phyloP scores from a whole-genome alignment of 2,329 filamentous ascomycete species.

The Colletotrichum euphorbiae region DNA sequence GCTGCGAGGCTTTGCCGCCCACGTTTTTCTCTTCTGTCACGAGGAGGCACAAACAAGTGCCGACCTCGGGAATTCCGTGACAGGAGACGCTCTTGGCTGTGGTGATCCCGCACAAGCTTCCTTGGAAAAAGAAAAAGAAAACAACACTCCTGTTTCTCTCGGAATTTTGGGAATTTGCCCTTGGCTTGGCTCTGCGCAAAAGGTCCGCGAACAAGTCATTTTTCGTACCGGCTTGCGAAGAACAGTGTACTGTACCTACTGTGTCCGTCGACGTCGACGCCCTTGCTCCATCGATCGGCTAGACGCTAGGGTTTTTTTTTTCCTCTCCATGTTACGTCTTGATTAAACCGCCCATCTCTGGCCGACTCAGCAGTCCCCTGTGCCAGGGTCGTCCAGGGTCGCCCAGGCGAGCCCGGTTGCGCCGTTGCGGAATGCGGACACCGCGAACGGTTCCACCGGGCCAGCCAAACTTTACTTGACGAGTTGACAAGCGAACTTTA shows the following conservation, averaged over 20 bases:
- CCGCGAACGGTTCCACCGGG: conserved; percentile 8
- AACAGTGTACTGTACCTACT: too few species aligned
- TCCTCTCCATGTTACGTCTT: conserved; percentile 31
- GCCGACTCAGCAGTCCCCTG: neutral
- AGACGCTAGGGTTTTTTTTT: neutral
- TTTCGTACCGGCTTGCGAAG: neutral
- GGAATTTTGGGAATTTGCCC: neutral
- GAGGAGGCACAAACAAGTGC: neutral
- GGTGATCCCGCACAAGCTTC: conserved; percentile 4
- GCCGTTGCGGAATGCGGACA: too few species aligned
- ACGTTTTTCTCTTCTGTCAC: neutral
- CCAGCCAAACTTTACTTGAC: conserved; percentile 32
- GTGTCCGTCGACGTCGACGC: too few species aligned
- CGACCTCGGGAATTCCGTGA: neutral
- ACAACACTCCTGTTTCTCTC: neutral
- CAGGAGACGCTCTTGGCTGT: conserved; percentile 4
- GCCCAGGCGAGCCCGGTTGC: conserved; percentile 22
- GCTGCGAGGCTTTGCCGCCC: neutral
- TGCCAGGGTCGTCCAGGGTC: conserved; percentile 10
- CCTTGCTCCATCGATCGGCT: conserved; percentile 31
- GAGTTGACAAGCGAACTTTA: conserved; percentile 21
- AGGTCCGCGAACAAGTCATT: neutral
- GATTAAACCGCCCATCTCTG: conserved; percentile 8
- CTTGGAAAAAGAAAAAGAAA: neutral
- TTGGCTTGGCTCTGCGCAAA: neutral